phyloP scores from a whole-genome alignment of 306 rosid genomes.

The Dalbergia oliveri region DNA sequence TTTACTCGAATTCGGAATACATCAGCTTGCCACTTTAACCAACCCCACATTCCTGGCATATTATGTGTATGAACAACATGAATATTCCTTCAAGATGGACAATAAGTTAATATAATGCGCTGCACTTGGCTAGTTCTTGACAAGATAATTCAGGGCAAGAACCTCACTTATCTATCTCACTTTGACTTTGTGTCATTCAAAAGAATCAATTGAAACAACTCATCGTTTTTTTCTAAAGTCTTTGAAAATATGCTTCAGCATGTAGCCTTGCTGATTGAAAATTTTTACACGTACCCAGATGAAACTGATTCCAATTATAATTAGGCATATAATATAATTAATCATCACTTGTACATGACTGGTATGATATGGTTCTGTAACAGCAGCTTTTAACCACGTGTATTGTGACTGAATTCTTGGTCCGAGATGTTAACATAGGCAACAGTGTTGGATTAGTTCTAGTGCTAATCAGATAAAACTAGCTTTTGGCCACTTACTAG shows the following conservation, averaged over 20 bases:
- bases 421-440: background rate
- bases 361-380: background rate
- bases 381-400: conserved; percentile 6
- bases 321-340: background rate
- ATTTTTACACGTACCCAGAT: background rate
- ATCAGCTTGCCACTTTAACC: too few species aligned
- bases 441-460: background rate
- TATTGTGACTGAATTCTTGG: conserved; percentile 9
- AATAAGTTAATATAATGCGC: conserved; percentile 5
- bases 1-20: too few species aligned
- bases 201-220: conserved; percentile 20
- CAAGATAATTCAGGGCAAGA: conserved; percentile 46
- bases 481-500: background rate
- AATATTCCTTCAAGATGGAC: conserved; percentile 42
- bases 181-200: conserved; percentile 44
- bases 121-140: conserved; percentile 40
- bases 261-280: background rate
- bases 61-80: conserved; percentile 25
- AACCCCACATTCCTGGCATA: background rate
- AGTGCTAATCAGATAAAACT: background rate
- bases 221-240: background rate
- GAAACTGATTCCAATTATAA: background rate
- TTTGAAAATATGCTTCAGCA: conserved; percentile 5
- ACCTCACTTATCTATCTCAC: conserved; percentile 21
- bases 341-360: background rate